Evolutionary conservation across 2,329 filamentous ascomycete species (phyloP).

Genomic region (Macrophomina tecta): DNA sequence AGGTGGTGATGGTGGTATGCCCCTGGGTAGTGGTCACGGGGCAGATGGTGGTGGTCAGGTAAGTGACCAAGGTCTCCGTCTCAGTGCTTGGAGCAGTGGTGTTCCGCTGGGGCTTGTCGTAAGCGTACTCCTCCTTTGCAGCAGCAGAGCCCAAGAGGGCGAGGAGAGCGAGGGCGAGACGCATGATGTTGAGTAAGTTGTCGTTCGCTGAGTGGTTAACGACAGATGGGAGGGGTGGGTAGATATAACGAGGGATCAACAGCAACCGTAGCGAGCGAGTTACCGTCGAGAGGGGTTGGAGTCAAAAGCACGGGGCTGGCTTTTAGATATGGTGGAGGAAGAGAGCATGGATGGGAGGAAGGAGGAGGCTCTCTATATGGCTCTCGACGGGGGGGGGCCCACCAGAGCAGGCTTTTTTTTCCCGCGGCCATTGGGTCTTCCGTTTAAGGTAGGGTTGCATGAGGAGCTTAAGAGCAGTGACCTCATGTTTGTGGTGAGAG

Average conservation of each 20-base stretch:
- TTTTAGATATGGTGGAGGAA: not conserved
- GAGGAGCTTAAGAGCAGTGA: slow-evolving; percentile 15
- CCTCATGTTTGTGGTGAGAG: slow-evolving; percentile 16
- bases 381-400: not conserved
- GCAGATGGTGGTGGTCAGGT: slow-evolving; percentile 26
- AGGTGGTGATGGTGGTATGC: slow-evolving; percentile 25
- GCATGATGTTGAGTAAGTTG: slow-evolving; percentile 34
- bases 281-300: slow-evolving; percentile 28
- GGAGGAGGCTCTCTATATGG: slow-evolving; percentile 19
- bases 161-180: slow-evolving; percentile 37
- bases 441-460: slow-evolving; percentile 17
- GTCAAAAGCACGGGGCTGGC: slow-evolving; percentile 14
- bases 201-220: slow-evolving; percentile 31
- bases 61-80: slow-evolving; percentile 23
- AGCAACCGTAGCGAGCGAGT: slow-evolving; percentile 49
- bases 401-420: slow-evolving; percentile 14
- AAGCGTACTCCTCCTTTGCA: slow-evolving; percentile 29
- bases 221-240: slow-evolving; percentile 24
- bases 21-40: slow-evolving; percentile 30
- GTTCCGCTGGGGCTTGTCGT: not conserved
- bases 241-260: slow-evolving; percentile 38
- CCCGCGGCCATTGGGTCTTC: not conserved
- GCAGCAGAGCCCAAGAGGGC: slow-evolving; percentile 41
- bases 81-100: slow-evolving; percentile 1
- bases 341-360: not conserved